Evolutionary conservation across 305 asterid species (phyloP), one percentile per base, ranked within the genome.

Genomic region (Fraxinus ornus): DNA sequence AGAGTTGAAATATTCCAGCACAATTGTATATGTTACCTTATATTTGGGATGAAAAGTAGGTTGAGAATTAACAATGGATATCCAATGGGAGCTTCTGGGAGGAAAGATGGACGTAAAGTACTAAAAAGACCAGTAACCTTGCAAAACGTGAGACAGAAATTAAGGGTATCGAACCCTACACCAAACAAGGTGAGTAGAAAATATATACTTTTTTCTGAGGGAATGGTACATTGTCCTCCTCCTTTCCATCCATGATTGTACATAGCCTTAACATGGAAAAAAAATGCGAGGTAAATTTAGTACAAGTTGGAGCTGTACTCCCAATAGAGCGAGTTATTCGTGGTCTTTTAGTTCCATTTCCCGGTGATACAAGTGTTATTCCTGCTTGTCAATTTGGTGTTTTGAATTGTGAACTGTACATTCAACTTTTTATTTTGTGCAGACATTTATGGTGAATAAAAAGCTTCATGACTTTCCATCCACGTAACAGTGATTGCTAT

Each of bases 401-500:
- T 49, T 15, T 49, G 55, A 13, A 12, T 15, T 49, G 60, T 49
- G 21, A 13, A 13, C 19, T 15, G 60, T 49, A 49, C 21, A 49
- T 15, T 49, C 21, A 49, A 49, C 21, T 49, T 15, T 4, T 4
- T 4, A 12, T 17, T 49, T 49, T 15, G 62, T 49, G 22, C 8
- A 4, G 2, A 17, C 62, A 62, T 24, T 36, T 71, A 47, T 68
- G 70, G 32, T 66, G 49, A 52, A 83, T 60, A 44, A 37, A 37
- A 7, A 72, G 73, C 30, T 47, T n/a, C 80, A 57, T 78, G 21
- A 41, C 22, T 6, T 5, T 24, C 36, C 35, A 21, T 73, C 52
- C 77, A 52, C 71, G 68, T 73, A 79, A 74, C 47, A 70, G 76
- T 85, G 49, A 44, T 81, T 24, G 10, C 28, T 37, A 77, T 36